These are phyloP conservation scores for Echeveria elegans DNA, from an alignment of 164 flowering plant species.

Conservation along the genomic window DNA sequence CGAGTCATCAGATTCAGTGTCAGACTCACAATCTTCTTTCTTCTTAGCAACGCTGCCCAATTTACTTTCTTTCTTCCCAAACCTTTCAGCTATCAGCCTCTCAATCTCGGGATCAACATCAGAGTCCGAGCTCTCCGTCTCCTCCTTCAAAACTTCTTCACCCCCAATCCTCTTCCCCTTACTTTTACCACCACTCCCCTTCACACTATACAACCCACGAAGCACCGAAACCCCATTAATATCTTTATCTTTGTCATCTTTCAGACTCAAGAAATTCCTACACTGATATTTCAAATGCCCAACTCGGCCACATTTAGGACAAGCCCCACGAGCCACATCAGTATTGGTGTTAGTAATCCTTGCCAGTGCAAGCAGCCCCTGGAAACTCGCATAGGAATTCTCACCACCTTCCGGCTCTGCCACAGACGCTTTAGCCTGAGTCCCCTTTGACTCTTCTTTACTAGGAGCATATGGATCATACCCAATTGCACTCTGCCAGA, in stretches of 20 bases:
- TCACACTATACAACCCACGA: slow-evolving; percentile 16
- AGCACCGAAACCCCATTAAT: slow-evolving; percentile 38
- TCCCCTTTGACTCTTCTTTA: slow-evolving; percentile 50
- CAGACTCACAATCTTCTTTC: neutral
- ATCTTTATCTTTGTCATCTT: slow-evolving; percentile 68
- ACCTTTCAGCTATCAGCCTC: neutral
- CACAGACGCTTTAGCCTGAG: slow-evolving; percentile 56
- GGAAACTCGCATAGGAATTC: neutral
- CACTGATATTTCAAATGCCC: slow-evolving; percentile 89
- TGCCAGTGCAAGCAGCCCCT: neutral
- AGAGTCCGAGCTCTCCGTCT: neutral
- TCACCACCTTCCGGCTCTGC: slow-evolving; percentile 85
- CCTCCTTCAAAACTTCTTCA: neutral
- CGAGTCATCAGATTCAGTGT: neutral
- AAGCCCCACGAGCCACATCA: slow-evolving; percentile 61
- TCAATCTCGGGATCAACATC: neutral
- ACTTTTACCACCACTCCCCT: neutral
- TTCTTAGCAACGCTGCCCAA: neutral
- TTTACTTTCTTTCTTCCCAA: neutral
- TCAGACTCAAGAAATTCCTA: slow-evolving; percentile 71
- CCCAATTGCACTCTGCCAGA: slow-evolving; percentile 98
- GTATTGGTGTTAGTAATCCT: neutral
- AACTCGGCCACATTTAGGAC: slow-evolving; percentile 93
- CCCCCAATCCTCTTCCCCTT: neutral
- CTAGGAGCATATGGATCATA: slow-evolving; percentile 97